Evolutionary conservation across 495 filamentous ascomycete genomes (phyloP), one percentile per base, ranked within the genome.

Genomic region (Pseudomonodictys pantanalensis): DNA sequence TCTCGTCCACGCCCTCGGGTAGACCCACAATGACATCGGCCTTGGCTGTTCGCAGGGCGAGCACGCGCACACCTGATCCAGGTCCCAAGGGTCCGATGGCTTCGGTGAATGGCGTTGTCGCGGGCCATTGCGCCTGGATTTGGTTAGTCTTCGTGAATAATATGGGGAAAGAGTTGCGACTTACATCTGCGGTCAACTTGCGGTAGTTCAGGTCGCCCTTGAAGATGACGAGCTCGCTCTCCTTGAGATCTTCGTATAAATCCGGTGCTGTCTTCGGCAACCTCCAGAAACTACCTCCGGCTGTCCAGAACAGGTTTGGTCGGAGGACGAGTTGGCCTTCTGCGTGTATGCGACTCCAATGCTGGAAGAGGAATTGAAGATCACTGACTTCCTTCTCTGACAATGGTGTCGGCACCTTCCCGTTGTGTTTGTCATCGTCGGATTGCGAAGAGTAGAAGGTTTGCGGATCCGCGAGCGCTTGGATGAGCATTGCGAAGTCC

Each of bases 161-260:
- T 10, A 23, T 23, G 26, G 23, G 38, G n/a, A 48, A 51, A 46
- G 8, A 43, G 15, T 24, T 22, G 20, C 17, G 6, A 75, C 85
- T 80, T 76, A 91, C 91, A 74, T 98, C 95, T 24, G 81, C 89
- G 23, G 85, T 88, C 53, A 98, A 69, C 69, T 98, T 98, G 30
- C 93, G 77, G 67, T 97, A 97, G 68, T 98, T 97, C 64, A 97
- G 69, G 74, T 98, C 93, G 7, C 93, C 93, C 77, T 98, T 98
- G 77, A 96, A 96, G 22, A 97, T 81, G 0, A 96, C 90, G n/a
- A 97, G 76, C 70, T 96, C 91, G 58, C 85, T 86, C 59, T 83
- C 74, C 75, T 90, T 83, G n/a, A 97, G 72, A 65, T 96, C 92
- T 5, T 88, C 81, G 50, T 83, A 81, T 29, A 97, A 73, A 15